phyloP scores from a whole-genome alignment of 805 yeast species.

The Saccharomycopsis schoenii region DNA sequence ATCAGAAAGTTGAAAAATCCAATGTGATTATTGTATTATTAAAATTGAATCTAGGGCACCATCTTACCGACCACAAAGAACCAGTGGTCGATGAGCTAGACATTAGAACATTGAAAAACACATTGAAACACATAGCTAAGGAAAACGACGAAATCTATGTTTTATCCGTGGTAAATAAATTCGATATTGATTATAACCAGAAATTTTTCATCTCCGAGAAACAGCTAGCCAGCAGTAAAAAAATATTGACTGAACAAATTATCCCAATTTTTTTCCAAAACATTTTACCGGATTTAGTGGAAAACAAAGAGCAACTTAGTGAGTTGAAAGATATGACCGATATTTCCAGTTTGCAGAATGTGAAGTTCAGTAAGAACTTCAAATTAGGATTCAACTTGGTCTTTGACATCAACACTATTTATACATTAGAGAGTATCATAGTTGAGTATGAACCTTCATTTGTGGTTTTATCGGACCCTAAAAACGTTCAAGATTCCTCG shows the following conservation, averaged over 20 bases:
- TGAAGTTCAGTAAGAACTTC: neutral
- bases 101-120: constrained; percentile 5
- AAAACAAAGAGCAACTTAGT: neutral
- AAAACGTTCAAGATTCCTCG: neutral
- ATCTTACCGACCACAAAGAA: neutral
- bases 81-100: constrained; percentile 7
- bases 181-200: constrained; percentile 9
- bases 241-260: constrained; percentile 1
- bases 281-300: neutral
- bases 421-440: constrained; percentile 8
- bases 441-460: constrained; percentile 12
- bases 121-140: constrained; percentile 8
- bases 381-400: constrained; percentile 8
- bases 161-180: constrained; percentile 5
- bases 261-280: constrained; percentile 5
- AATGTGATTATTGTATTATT: constrained; percentile 6
- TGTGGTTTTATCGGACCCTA: constrained; percentile 8
- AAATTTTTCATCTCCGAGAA: constrained; percentile 6
- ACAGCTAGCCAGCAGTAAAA: neutral
- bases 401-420: constrained; percentile 13
- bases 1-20: constrained; percentile 1
- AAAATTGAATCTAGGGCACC: constrained; percentile 3
- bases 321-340: neutral
- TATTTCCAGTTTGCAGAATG: neutral
- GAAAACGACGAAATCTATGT: constrained; percentile 12